Evolutionary conservation across 768 basidiomycete species (phyloP), one percentile per base, ranked within the genome.

Genomic region (Phylloporus sp.): DNA sequence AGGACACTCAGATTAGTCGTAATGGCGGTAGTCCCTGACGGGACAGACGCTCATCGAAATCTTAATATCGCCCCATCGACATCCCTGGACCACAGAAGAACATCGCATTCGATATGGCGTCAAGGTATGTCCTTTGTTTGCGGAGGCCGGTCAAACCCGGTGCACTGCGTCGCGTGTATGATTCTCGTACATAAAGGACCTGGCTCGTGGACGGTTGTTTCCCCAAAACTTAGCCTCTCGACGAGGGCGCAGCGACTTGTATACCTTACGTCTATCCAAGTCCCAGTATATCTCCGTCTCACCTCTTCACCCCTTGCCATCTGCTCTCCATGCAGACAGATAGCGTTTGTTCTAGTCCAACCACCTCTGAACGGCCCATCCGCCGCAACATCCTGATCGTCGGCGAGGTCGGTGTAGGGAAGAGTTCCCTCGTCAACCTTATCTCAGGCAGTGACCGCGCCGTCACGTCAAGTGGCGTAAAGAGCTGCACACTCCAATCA

Each of bases 351-450:
- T 54, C 63, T 15, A 55, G 54, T 27, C 54, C 54, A 49, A 55
- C 44, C 39, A 5, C 28, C 40, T 47, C 49, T 28, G 51, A 60
- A 5, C 22, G 18, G 6, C 41, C 45, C 35, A 41, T n/a, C 22
- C 63, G 48, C 31, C 63, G 63, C 12, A 66, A 66, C 34, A 34
- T 68, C 42, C 49, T 66, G 32, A 66, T 66, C 29, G 50, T 66
- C 11, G 65, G 65, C 29, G 65, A 66, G 32, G 58, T 65, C 16
- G 65, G 65, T 24, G 52, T 58, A 16, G 69, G 70, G 10, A 77
- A 77, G 54, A 76, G 74, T 51, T 72, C 72, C 5, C 62, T 76
- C 39, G 55, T 77, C 47, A 77, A 76, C 51, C 68, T 77, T 58
- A 56, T 76, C 28, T 55, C 59, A 2, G 68, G 64, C 28, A 12